phyloP scores from a whole-genome alignment of 345 rosid species.

The Rubroshorea leprosula region DNA sequence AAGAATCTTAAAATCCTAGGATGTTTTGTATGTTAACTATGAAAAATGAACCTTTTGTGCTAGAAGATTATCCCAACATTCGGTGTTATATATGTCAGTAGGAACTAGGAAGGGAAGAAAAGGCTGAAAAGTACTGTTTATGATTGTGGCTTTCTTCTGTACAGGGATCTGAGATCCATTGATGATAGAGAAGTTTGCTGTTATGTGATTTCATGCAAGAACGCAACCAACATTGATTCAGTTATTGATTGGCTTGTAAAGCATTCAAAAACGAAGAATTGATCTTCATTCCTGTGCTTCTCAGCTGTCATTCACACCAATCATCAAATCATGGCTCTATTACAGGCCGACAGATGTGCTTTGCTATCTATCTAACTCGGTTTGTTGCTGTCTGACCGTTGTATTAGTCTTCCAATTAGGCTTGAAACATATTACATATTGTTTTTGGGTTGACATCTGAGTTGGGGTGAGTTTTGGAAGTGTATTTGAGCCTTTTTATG shows the following conservation, averaged over 20 bases:
- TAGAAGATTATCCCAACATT: too few species aligned
- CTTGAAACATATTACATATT: background rate
- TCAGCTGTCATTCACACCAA: background rate
- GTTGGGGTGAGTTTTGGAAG: slow-evolving; percentile 6
- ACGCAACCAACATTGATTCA: slow-evolving; percentile 59
- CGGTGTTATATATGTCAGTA: too few species aligned
- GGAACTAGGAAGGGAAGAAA: background rate
- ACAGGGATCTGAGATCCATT: slow-evolving; percentile 58
- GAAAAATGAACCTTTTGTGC: too few species aligned
- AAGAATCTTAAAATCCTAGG: background rate
- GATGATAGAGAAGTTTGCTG: slow-evolving; percentile 59
- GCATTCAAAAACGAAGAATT: slow-evolving; percentile 65
- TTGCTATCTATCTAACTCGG: slow-evolving; percentile 18
- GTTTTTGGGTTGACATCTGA: slow-evolving; percentile 12
- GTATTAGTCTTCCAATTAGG: slow-evolving; percentile 14
- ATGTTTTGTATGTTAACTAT: too few species aligned
- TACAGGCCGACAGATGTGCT: slow-evolving; percentile 10
- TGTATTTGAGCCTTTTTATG: slow-evolving; percentile 24
- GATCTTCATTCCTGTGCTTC: slow-evolving; percentile 16
- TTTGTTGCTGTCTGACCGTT: slow-evolving; percentile 14
- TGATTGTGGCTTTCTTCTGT: background rate
- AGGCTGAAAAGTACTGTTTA: background rate
- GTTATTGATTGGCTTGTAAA: slow-evolving; percentile 73
- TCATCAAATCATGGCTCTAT: background rate
- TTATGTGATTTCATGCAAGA: slow-evolving; percentile 73